Evolutionary conservation across 208 protist species (phyloP).

Genomic region (Trypanosomatidae sp.): DNA sequence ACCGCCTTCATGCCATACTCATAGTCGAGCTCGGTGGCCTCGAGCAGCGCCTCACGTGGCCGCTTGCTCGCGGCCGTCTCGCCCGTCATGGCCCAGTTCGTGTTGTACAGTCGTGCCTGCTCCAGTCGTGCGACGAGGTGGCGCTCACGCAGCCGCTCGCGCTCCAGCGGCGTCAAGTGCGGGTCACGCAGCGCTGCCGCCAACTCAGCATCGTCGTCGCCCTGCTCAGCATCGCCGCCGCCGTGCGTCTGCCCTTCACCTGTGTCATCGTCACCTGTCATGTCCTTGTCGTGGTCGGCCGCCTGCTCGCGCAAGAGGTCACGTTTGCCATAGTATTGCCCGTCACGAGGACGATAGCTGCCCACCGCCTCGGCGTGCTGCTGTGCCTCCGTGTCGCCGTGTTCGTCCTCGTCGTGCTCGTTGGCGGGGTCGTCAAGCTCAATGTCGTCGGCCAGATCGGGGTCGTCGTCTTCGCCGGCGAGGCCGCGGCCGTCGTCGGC

Average conservation of each 20-base stretch:
- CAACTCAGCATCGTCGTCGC: slow-evolving; percentile 48
- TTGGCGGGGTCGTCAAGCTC: slow-evolving; percentile 34
- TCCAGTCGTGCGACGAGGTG: slow-evolving; percentile 52
- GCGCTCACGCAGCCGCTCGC: slow-evolving; percentile 55
- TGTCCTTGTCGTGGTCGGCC: neutral
- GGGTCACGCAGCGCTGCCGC: slow-evolving; percentile 39
- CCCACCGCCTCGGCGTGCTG: neutral
- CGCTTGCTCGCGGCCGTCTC: slow-evolving; percentile 62
- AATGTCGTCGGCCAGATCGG: slow-evolving; percentile 43
- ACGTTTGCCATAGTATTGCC: slow-evolving; percentile 10
- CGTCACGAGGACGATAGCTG: slow-evolving; percentile 3
- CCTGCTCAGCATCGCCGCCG: slow-evolving; percentile 9
- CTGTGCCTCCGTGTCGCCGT: neutral
- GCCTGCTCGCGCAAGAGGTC: slow-evolving; percentile 7
- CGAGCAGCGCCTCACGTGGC: slow-evolving; percentile 74
- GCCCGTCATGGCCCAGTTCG: slow-evolving; percentile 76
- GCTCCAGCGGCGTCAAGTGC: slow-evolving; percentile 50
- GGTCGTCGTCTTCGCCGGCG: slow-evolving; percentile 33
- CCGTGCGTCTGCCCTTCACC: slow-evolving; percentile 33
- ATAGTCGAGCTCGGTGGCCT: slow-evolving; percentile 70
- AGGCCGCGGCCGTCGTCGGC: slow-evolving; percentile 46
- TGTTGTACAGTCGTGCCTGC: slow-evolving; percentile 58
- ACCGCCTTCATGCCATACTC: slow-evolving; percentile 82
- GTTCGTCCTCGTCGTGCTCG: slow-evolving; percentile 6
- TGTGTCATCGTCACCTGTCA: slow-evolving; percentile 17